A percentile compares a stretch with the other conserved stretches of the same genome.
Evolutionary conservation across 23 red algal species (phyloP).

Genomic region (Agarophyton chilense): DNA sequence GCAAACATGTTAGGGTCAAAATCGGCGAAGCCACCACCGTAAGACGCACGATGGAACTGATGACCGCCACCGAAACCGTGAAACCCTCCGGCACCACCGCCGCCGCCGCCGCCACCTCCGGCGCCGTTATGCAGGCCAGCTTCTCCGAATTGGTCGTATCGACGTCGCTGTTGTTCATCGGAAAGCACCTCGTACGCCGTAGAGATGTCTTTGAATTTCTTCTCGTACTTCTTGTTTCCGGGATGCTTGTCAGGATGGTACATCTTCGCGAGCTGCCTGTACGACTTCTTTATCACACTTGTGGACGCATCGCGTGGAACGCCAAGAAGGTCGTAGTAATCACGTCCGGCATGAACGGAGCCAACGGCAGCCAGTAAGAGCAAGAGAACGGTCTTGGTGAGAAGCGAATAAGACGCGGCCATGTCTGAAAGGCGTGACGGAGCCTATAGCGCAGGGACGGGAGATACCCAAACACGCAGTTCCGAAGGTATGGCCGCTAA

Average conservation of each 20-base stretch:
- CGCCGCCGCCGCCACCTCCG: constrained; percentile 54
- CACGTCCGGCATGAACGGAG: constrained; percentile 3
- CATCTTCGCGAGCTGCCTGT: constrained; percentile 73
- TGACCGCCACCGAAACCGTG: constrained; percentile 39
- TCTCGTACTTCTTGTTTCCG: constrained; percentile 75
- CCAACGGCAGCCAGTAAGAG: background rate
- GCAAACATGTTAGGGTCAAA: background rate
- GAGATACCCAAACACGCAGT: too few relatives aligned
- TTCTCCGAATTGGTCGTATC: constrained; percentile 92
- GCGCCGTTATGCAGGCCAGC: constrained; percentile 78
- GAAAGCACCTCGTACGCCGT: constrained; percentile 87
- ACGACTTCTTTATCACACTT: constrained; percentile 84
- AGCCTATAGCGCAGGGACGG: too few relatives aligned
- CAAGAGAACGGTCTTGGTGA: background rate
- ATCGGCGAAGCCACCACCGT: constrained; percentile 32
- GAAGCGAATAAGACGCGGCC: background rate
- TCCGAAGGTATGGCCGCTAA: too few relatives aligned
- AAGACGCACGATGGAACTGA: constrained; percentile 50
- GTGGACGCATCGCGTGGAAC: constrained; percentile 83
- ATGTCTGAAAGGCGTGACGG: background rate
- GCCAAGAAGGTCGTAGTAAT: constrained; percentile 90
- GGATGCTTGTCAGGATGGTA: constrained; percentile 97
- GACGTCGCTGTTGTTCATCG: constrained; percentile 61
- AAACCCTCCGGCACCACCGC: constrained; percentile 47
- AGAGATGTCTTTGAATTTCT: constrained; percentile 79